These are phyloP conservation scores for Flaveria robusta DNA, from an alignment of 129 eudicot genomes.

Conservation along the genomic window DNA sequence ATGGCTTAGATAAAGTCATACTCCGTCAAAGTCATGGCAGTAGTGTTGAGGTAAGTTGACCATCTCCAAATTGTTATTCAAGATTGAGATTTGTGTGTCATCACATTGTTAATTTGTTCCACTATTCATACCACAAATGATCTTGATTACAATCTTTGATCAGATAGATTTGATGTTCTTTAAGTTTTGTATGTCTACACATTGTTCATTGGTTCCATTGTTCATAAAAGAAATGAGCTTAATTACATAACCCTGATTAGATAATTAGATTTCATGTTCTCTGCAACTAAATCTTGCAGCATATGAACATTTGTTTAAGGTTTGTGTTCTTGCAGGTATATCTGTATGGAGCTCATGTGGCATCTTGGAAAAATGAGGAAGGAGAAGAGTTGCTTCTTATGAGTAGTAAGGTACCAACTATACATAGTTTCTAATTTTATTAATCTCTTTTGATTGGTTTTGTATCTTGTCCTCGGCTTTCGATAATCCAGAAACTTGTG, in stretches of 20 bases:
- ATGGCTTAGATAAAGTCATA: slow-evolving; percentile 72
- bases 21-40: slow-evolving; percentile 43
- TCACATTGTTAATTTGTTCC: too few species aligned
- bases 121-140: not conserved
- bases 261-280: not conserved
- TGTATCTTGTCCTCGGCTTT: not conserved
- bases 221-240: not conserved
- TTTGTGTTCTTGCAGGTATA: slow-evolving; percentile 38
- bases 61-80: not conserved
- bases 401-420: slow-evolving; percentile 61
- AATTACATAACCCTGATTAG: not conserved
- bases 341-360: slow-evolving; percentile 81
- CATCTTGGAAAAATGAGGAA: slow-evolving; percentile 83
- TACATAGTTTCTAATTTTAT: not conserved
- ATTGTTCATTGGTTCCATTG: not conserved
- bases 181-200: not conserved
- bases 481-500: slow-evolving; percentile 8
- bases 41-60: slow-evolving; percentile 13
- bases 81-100: too few species aligned
- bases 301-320: not conserved
- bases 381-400: slow-evolving; percentile 79
- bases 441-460: not conserved
- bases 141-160: too few species aligned
- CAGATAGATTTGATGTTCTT: not conserved
- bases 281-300: not conserved